Evolutionary conservation across 306 rosid genomes (phyloP).

Genomic region (Pterocarpus santalinus): DNA sequence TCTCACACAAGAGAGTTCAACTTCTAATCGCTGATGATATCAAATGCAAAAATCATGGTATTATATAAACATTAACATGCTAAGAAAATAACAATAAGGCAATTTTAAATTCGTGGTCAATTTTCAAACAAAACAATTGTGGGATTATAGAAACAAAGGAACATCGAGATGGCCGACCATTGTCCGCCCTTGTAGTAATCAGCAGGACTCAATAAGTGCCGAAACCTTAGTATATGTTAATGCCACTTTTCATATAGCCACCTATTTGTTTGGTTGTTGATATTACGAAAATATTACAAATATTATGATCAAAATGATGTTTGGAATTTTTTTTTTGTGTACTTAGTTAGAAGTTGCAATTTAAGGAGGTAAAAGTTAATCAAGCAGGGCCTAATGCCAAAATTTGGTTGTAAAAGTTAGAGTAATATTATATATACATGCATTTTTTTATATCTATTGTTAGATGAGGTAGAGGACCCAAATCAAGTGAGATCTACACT

Average conservation of each 20-base stretch:
- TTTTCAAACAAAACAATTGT: conserved; percentile 1
- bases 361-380: conserved; percentile 1
- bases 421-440: no score
- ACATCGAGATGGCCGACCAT: conserved; percentile 42
- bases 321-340: background rate
- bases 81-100: background rate
- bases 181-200: conserved; percentile 25
- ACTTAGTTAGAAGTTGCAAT: background rate
- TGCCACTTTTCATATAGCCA: background rate
- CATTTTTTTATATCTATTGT: no score
- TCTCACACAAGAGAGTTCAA: conserved; percentile 30
- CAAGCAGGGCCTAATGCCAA: background rate
- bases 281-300: background rate
- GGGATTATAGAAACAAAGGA: conserved; percentile 14
- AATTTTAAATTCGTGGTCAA: background rate
- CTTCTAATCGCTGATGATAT: conserved; percentile 6
- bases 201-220: background rate
- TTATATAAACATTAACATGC: conserved; percentile 37
- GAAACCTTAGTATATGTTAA: background rate
- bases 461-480: no score
- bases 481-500: no score
- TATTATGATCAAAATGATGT: background rate
- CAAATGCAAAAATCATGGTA: background rate
- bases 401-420: background rate
- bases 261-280: conserved; percentile 14